Conservation (phyloP, 495 filamentous ascomycete species). For the Neurospora sp. region DNA sequence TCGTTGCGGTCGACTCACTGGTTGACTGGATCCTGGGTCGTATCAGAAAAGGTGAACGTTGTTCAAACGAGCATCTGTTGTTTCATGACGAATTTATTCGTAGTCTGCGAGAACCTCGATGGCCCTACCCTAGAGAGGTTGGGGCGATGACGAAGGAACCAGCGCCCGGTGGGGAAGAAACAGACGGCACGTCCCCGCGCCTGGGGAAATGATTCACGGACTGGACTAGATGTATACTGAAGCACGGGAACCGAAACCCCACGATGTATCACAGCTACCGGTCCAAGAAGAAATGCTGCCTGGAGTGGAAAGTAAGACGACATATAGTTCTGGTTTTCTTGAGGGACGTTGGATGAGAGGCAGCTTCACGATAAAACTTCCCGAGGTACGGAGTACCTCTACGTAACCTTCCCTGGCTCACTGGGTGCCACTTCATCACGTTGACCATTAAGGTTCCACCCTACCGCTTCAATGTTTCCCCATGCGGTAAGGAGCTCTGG, state of each 20-base stretch:
- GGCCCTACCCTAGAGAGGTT: background rate
- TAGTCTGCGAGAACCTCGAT: background rate
- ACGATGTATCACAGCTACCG: background rate
- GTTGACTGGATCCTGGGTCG: background rate
- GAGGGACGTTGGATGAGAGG: background rate
- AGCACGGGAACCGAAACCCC: background rate
- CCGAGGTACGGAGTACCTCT: background rate
- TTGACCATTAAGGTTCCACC: background rate
- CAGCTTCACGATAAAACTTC: background rate
- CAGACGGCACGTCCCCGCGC: constrained; percentile 4
- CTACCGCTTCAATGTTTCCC: background rate
- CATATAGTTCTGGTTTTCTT: background rate
- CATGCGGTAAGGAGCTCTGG: background rate
- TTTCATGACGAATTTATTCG: background rate
- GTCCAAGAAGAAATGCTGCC: background rate
- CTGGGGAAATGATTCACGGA: constrained; percentile 20
- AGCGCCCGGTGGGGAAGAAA: background rate
- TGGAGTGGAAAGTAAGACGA: background rate
- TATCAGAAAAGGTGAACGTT: background rate
- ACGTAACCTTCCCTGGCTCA: background rate
- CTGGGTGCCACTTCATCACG: background rate
- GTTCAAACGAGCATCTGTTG: background rate
- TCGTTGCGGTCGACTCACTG: background rate
- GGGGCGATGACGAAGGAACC: background rate
- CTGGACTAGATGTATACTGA: background rate